Base-by-base conservation (phyloP, 768 basidiomycete genomes). In the Amanita polypyramis region DNA sequence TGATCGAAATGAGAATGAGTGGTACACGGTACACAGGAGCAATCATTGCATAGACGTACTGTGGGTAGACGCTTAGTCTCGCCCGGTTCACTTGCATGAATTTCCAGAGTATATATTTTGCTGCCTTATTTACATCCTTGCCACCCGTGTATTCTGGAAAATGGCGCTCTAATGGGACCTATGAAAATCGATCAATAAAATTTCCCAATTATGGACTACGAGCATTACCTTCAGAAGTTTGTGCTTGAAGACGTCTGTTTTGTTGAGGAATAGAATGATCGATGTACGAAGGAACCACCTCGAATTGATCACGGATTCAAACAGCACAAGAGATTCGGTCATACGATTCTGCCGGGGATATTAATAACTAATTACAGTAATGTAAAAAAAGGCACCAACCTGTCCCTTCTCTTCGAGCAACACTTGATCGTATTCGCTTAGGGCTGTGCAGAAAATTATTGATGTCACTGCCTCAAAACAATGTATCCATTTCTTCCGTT, bases 51-150 rank as follows among this genome's bases (percentile, higher is more conserved):
- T 15, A 42, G 9, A 74, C 84, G 30, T 53, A 87, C 87, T 96
- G 92, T 2, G 92, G 92, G 63, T 94, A 96, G 15, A 96, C 86
- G 49, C 83, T 90, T 55, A 94, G 65, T 44, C 82, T 64, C 46
- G 87, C 87, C 17, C 85, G 68, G 55, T 94, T 95, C 47, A 86
- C 83, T 63, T 95, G 89, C 74, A 92, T 93, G 57, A 95, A 97
- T 57, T 86, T 70, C 93, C 91, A 96, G 32, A 97, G 69, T 45
- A 97, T 92, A 54, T 90, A 95, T 56, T 93, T 92, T 0, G 92
- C 90, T 1, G 90, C 91, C 63, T 94, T 94, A 68, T 91, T 93
- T 62, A 94, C 87, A 57, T 94, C 88, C 3, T 81, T 64, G 3
- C 90, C 90, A 27, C 89, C 89, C 0, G 86, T 85, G 62, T 94